Base-by-base conservation (phyloP, 768 basidiomycete species). In the Tylopilus balloui region DNA sequence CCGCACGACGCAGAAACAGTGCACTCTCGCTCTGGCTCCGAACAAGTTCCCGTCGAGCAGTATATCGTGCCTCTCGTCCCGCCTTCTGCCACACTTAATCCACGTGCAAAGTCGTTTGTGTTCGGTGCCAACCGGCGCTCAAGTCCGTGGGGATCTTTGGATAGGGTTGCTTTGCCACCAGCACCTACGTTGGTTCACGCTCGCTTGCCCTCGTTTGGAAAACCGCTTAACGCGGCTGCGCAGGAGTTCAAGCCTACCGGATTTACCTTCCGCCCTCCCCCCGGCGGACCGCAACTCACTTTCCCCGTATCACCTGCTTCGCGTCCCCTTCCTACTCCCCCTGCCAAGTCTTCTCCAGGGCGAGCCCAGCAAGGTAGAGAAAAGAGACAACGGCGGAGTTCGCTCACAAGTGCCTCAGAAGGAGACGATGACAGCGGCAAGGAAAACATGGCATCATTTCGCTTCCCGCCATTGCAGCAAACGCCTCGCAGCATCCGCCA, bases 101-200 rank as follows among this genome's bases (percentile, higher is more conserved):
- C 90, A 0, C 74, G 79, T 42, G 90, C 90, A 6, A 88, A 88
- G 61, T 88, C 90, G 0, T 92, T 92, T 55, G 83, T 90, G 9
- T 92, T 92, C 63, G 87, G 86, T 45, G 52, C 69, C 28, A 65
- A 59, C 34, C 68, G 64, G 48, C 60, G 56, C 19, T 70, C 70
- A 31, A 66, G 61, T 27, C 71, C 72, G 14, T 69, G 65, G 52
- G 62, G 62, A 19, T 66, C 69, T 6, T 49, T 63, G 47, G 64
- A 63, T 47, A 38, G 56, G 39, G 20, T 31, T 53, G 56, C 43
- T 54, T 67, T 56, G 61, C 54, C 68, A 29, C 60, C 78, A 28
- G 73, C 73, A 31, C 80, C 76, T 0, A 14, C 48, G 40, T 36
- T 53, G 28, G 52, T 54, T 14, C 78, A 79, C 51, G 40, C 55